phyloP scores from a whole-genome alignment of 2,329 filamentous ascomycete genomes.

The Chaetomiaceae sp. region DNA sequence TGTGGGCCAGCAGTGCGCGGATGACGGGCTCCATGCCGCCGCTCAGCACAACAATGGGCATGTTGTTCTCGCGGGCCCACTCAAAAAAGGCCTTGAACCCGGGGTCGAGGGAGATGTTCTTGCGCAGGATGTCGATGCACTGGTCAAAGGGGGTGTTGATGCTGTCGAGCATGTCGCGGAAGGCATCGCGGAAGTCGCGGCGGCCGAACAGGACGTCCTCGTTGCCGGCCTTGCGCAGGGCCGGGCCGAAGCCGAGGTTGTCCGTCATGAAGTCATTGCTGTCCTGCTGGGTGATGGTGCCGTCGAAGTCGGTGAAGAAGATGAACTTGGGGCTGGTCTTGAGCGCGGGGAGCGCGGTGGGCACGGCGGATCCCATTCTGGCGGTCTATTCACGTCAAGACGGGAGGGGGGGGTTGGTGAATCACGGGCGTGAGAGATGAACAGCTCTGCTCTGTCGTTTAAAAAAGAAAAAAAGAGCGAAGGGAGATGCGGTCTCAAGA shows the following conservation, averaged over 20 bases:
- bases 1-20: constrained; percentile 69
- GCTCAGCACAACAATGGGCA: constrained; percentile 87
- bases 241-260: constrained; percentile 77
- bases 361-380: constrained; percentile 39
- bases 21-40: constrained; percentile 94
- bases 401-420: not conserved
- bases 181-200: constrained; percentile 76
- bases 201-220: constrained; percentile 67
- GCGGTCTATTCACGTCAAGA: not conserved
- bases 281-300: constrained; percentile 76
- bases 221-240: constrained; percentile 68
- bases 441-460: no score
- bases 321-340: constrained; percentile 76
- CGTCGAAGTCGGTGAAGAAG: constrained; percentile 99
- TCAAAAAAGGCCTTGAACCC: constrained; percentile 82
- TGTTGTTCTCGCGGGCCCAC: constrained; percentile 75
- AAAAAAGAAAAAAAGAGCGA: no score
- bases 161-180: constrained; percentile 88
- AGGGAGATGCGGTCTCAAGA: no score
- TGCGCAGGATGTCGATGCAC: constrained; percentile 71
- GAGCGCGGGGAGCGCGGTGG: constrained; percentile 50
- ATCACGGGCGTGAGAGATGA: no score
- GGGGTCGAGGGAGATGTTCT: constrained; percentile 85
- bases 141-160: constrained; percentile 73
- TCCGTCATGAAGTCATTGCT: constrained; percentile 75